Percentiles rank a stretch among this genome's conserved stretches.
Conservation (phyloP, 108 stramenopile species). For the Craspedostauros australis region DNA sequence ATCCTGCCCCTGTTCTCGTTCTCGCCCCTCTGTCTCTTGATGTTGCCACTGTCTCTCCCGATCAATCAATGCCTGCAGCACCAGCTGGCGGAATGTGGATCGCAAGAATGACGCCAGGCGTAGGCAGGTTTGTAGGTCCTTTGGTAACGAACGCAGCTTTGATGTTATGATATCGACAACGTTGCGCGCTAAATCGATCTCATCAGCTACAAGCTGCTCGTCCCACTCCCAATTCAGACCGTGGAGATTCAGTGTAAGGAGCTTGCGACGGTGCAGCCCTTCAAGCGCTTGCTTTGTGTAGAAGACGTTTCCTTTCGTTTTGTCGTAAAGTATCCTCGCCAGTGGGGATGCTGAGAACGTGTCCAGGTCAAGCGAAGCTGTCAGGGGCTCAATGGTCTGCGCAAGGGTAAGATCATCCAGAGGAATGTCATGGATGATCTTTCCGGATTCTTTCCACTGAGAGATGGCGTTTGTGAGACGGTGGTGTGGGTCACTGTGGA, state of each 20-base stretch:
- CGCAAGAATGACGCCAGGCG: constrained; percentile 40
- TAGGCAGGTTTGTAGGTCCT: constrained; percentile 29
- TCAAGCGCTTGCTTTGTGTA: constrained; percentile 27
- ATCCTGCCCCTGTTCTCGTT: too few relatives aligned
- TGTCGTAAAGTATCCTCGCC: constrained; percentile 15
- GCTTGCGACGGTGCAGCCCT: constrained; percentile 40
- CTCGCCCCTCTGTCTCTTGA: too few relatives aligned
- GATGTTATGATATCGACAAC: constrained; percentile 29
- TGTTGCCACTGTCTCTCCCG: too few relatives aligned
- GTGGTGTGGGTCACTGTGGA: too few relatives aligned
- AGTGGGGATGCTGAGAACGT: constrained; percentile 4
- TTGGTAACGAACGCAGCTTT: constrained; percentile 31
- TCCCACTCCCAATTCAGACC: constrained; percentile 43
- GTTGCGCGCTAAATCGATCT: constrained; percentile 6
- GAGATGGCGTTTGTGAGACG: too few relatives aligned
- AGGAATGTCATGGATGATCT: constrained; percentile 10
- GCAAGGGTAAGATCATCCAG: constrained; percentile 8
- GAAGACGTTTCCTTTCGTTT: constrained; percentile 33
- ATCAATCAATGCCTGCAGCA: too few relatives aligned
- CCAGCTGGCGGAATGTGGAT: constrained; percentile 28
- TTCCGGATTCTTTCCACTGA: too few relatives aligned
- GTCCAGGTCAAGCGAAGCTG: constrained; percentile 13
- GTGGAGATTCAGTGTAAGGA: constrained; percentile 39
- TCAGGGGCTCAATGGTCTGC: constrained; percentile 15
- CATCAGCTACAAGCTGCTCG: constrained; percentile 8